Evolutionary conservation across 2,329 filamentous ascomycete species (phyloP), one percentile per base, ranked within the genome.

Genomic region (Verticillium tricorpus): DNA sequence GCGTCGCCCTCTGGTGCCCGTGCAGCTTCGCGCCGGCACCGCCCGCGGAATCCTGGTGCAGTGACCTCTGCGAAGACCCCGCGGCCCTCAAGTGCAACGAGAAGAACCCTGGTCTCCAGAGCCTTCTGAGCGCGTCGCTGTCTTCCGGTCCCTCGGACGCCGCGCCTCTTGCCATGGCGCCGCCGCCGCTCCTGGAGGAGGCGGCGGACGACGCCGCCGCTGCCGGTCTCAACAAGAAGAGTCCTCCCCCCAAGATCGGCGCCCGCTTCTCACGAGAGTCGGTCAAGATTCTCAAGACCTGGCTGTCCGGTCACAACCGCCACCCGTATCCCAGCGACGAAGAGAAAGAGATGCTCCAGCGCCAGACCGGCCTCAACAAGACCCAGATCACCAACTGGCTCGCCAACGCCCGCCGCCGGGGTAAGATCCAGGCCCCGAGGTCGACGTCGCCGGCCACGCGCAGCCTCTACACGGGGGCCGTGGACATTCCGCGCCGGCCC

Each of bases 381-480:
- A 89, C 84, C 15, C 93, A 97, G 71, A 94, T 97, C 68, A 89
- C 89, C 12, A 96, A 96, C 72, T 97, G 93, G 93, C 85, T 97
- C 56, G 93, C 93, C 63, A 97, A 97, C 74, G 92, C 92, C 62
- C 87, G 93, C 54, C 86, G 93, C 61, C 85, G 93, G 65, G 89
- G 91, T 68, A 97, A 96, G 77, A 87, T 90, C 60, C 85, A 88
- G 57, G 80, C 85, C 2, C 86, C 86, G 56, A 83, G 89, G 65
- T 87, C 85, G 34, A 86, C 83, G 19, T 93, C 91, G 5, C 90
- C 92, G 1, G 85, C 89, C 67, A 78, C 89, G 56, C 83, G 86
- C 31, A 83, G 81, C 65, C 82, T 77, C 65, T 83, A 85, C 61
- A 83, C 83, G 22, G 80, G 81, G 61, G 85, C 88, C 5, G 88